These are phyloP conservation scores for Glycine latifolia DNA, from an alignment of 306 rosid genomes.

Conservation along the genomic window DNA sequence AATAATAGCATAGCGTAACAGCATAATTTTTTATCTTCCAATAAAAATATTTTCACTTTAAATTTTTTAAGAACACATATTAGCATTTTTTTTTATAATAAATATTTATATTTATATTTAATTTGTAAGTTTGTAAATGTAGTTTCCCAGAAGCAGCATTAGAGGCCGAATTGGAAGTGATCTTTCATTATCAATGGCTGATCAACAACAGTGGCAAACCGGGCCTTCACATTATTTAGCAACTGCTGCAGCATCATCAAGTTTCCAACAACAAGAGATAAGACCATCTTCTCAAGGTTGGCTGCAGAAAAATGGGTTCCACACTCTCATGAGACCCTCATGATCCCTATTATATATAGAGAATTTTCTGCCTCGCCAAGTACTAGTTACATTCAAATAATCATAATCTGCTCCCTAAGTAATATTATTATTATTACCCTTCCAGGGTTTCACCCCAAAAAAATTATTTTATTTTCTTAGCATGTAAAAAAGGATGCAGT, in stretches of 20 bases:
- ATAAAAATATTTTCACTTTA: no score
- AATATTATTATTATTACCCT: background rate
- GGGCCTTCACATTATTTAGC: conserved; percentile 61
- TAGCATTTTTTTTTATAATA: no score
- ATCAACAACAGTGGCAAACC: conserved; percentile 65
- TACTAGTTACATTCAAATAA: conserved; percentile 23
- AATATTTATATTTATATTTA: background rate
- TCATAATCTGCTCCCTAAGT: background rate
- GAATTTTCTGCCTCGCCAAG: conserved; percentile 49
- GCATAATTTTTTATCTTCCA: no score
- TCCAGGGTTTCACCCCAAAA: background rate
- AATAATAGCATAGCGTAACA: no score
- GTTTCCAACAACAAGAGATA: conserved; percentile 92
- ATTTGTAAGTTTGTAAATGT: conserved; percentile 39
- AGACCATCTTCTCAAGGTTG: conserved; percentile 61
- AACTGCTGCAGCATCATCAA: conserved; percentile 99
- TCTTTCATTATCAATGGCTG: conserved; percentile 61
- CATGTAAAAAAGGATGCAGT: conserved; percentile 32
- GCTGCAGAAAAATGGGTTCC: conserved; percentile 82
- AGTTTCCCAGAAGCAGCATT: conserved; percentile 72
- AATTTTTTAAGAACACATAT: no score
- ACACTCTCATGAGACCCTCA: conserved; percentile 66
- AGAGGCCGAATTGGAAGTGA: conserved; percentile 73
- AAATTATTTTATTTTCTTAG: conserved; percentile 11
- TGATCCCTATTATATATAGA: conserved; percentile 28